A percentile compares a stretch with the other conserved stretches of the same genome.
These are phyloP conservation scores for Marasmius tenuissimus DNA, from an alignment of 1,284 basidiomycete species.

Conservation along the genomic window DNA sequence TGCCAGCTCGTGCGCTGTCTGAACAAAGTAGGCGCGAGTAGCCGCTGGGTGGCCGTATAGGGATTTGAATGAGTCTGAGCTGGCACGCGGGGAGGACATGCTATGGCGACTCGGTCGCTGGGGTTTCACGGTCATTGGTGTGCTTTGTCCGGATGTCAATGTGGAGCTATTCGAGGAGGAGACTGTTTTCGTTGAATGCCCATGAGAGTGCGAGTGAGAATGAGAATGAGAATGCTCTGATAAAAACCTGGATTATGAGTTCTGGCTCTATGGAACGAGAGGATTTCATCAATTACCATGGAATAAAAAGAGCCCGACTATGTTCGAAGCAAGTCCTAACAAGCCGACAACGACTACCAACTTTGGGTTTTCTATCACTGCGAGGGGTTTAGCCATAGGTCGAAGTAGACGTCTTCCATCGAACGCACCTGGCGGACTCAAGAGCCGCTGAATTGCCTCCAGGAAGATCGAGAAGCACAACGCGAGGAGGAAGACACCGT, in stretches of 20 bases:
- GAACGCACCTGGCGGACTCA: conserved; percentile 73
- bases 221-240: conserved; percentile 76
- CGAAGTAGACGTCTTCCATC: conserved; percentile 5
- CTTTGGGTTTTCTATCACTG: conserved; percentile 88
- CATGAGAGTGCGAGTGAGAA: conserved; percentile 31
- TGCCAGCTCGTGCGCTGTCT: conserved; percentile 84
- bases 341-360: conserved; percentile 91
- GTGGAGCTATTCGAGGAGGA: conserved; percentile 20
- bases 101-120: conserved; percentile 25
- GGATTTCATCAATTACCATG: conserved; percentile 63
- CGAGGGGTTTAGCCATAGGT: conserved; percentile 3
- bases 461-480: conserved; percentile 95
- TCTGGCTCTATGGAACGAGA: conserved; percentile 5
- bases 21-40: conserved; percentile 85
- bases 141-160: conserved; percentile 22
- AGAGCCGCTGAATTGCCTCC: conserved; percentile 91
- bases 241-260: conserved; percentile 9
- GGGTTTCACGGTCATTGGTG: conserved; percentile 24
- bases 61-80: conserved; percentile 53
- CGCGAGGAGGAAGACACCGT: conserved; percentile 91
- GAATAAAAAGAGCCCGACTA: conserved; percentile 93
- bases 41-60: conserved; percentile 87
- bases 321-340: conserved; percentile 88
- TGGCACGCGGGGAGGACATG: conserved; percentile 36
- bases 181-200: conserved; percentile 11